Base-by-base conservation (phyloP, 2,329 filamentous ascomycete genomes). In the Curvularia verruculosa region DNA sequence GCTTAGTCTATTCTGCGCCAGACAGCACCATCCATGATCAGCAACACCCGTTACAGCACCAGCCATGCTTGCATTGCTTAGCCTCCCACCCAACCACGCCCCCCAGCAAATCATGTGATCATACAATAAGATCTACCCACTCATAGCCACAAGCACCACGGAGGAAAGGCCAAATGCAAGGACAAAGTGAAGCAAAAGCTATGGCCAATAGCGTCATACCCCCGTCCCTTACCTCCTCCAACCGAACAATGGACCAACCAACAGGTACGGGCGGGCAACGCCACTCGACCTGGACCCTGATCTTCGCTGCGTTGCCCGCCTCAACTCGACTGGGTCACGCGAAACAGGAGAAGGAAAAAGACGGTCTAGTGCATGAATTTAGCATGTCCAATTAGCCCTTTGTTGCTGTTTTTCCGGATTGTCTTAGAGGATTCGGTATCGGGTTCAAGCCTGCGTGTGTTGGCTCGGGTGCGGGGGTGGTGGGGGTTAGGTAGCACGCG, bases 201-300 rank as follows among this genome's bases (percentile, higher is more conserved):
- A 43, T 49, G 50, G 44, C 54, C 54, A 57, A 53, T 48, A 46
- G 13, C 50, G 50, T 54, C 54, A 57, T 53, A 49, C 3, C 40
- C 26, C 40, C 37, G 26, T 29, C 12, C 8, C 47, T 18, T 36
- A 4, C 3, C 12, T 12, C 21, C 5, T 19, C n/a, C 4, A 19
- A 4, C n/a, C 9, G 6, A 34, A 13, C 34, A 36, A 8, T 12
- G 3, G 12, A 12, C 28, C 8, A 12, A 29, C 28, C 28, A 12
- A 29, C 10, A 29, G 15, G 31, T 15, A 34, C 34, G 13, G 12
- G 31, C 9, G 9, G n/a, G 13, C 31, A 34, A 34, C 31, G 31
- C 31, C 31, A 34, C 31, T 34, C 31, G 31, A 15, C 7, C n/a
- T 12, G 13, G 12, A 12, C 31, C 31, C 12, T 34, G 31, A 52